Percentiles rank a stretch among this genome's conserved stretches.
Evolutionary conservation across 306 rosid genomes (phyloP).

Genomic region (Ceratonia siliqua): DNA sequence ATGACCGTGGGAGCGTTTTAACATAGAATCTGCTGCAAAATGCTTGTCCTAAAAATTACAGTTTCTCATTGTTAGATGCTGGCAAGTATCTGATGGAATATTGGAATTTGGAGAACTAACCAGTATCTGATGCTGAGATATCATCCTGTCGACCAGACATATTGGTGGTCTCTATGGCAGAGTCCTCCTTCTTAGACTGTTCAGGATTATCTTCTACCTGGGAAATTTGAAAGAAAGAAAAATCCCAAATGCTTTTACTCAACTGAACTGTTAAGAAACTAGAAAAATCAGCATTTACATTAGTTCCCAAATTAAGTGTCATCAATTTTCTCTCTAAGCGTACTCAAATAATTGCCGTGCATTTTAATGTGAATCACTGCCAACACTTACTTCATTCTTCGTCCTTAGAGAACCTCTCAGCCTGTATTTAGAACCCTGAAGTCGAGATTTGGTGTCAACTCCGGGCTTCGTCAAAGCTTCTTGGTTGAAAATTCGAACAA

Average conservation of each 20-base stretch:
- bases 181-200: constrained; percentile 40
- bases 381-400: constrained; percentile 43
- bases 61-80: constrained; percentile 3
- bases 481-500: constrained; percentile 82
- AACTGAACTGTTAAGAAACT: constrained; percentile 14
- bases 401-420: constrained; percentile 33
- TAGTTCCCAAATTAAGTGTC: background rate
- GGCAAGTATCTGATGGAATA: background rate
- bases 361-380: constrained; percentile 21
- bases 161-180: constrained; percentile 36
- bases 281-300: background rate
- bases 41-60: background rate
- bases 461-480: constrained; percentile 49
- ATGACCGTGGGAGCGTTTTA: background rate
- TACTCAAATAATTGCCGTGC: constrained; percentile 33
- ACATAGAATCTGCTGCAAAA: constrained; percentile 15
- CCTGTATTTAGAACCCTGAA: constrained; percentile 45
- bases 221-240: constrained; percentile 36
- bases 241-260: constrained; percentile 22
- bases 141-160: constrained; percentile 35
- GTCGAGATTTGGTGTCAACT: constrained; percentile 40
- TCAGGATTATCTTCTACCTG: constrained; percentile 51
- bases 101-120: constrained; percentile 40
- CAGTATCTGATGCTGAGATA: constrained; percentile 52
- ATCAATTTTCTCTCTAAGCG: background rate